Conservation (phyloP, 805 yeast genomes). For the Yamadazyma paraphyllophila region DNA sequence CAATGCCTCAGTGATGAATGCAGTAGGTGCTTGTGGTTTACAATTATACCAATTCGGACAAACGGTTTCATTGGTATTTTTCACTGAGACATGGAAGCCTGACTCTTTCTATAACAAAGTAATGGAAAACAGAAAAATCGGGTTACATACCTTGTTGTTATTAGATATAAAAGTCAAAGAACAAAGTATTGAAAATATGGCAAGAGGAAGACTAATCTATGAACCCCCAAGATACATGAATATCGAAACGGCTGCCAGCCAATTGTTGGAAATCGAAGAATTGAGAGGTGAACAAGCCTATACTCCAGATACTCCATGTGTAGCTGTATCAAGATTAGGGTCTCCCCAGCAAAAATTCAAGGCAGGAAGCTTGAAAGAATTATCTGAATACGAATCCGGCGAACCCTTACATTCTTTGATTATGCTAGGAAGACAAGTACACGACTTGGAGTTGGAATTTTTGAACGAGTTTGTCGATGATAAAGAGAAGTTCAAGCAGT, state of each 20-base stretch:
- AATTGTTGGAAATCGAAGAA: constrained; percentile 85
- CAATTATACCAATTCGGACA: constrained; percentile 95
- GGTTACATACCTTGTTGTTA: constrained; percentile 84
- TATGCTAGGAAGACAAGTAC: constrained; percentile 89
- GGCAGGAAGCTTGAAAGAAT: constrained; percentile 78
- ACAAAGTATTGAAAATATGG: constrained; percentile 91
- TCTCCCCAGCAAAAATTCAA: constrained; percentile 78
- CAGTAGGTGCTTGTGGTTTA: constrained; percentile 96
- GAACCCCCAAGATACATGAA: constrained; percentile 98
- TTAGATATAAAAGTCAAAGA: constrained; percentile 95
- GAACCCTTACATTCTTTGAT: constrained; percentile 92
- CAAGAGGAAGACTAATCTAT: constrained; percentile 84
- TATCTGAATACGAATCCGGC: constrained; percentile 84
- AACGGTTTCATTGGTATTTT: constrained; percentile 93
- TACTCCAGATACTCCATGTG: constrained; percentile 85
- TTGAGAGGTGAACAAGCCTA: constrained; percentile 73
- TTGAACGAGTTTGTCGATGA: constrained; percentile 73
- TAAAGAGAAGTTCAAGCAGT: constrained; percentile 45
- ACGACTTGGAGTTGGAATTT: constrained; percentile 87
- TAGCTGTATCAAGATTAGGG: constrained; percentile 89
- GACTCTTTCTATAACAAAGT: constrained; percentile 90
- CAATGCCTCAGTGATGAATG: constrained; percentile 97
- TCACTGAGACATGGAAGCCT: constrained; percentile 94
- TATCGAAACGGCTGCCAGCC: constrained; percentile 84
- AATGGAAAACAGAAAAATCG: constrained; percentile 84